Conservation (phyloP, 1,284 basidiomycete species). For the Microbotryomycetes sp. region DNA sequence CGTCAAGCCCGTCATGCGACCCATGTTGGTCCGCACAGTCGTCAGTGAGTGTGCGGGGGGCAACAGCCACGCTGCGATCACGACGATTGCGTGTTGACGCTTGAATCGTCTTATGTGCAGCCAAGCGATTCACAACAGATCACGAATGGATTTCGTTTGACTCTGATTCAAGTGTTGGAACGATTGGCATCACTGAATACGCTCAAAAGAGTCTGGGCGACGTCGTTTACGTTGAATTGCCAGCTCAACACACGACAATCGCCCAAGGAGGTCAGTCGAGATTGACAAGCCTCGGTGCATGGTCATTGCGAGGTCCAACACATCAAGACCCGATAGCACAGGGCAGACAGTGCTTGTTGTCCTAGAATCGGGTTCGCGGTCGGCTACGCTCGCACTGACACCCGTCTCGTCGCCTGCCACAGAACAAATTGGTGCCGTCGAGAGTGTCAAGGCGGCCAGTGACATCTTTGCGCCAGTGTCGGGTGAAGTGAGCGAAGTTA, state of each 20-base stretch:
- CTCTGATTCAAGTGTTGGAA: slow-evolving; percentile 69
- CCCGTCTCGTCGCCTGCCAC: slow-evolving; percentile 5
- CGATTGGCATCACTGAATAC: slow-evolving; percentile 85
- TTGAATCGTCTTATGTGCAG: slow-evolving; percentile 45
- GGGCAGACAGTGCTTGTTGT: no score
- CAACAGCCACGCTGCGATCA: not conserved
- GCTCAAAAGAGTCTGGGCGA: slow-evolving; percentile 90
- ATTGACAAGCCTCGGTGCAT: no score
- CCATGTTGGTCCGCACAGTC: slow-evolving; percentile 15
- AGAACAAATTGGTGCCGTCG: slow-evolving; percentile 93
- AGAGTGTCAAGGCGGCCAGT: slow-evolving; percentile 74
- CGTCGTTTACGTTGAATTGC: slow-evolving; percentile 95
- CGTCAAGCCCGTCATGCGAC: not conserved
- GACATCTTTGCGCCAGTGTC: slow-evolving; percentile 79
- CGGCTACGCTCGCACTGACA: not conserved
- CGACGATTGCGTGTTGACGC: not conserved
- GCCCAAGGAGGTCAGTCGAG: slow-evolving; percentile 67
- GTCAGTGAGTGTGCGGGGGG: slow-evolving; percentile 17
- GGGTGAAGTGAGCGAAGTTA: slow-evolving; percentile 74
- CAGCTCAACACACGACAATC: slow-evolving; percentile 61
- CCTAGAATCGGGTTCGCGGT: no score
- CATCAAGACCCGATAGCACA: no score
- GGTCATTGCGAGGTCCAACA: no score
- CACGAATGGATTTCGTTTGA: slow-evolving; percentile 88
- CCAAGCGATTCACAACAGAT: slow-evolving; percentile 75